A percentile compares a stretch with the other conserved stretches of the same genome.
phyloP scores from a whole-genome alignment of 441 rosid species.

The Dalechampia spathulata region DNA sequence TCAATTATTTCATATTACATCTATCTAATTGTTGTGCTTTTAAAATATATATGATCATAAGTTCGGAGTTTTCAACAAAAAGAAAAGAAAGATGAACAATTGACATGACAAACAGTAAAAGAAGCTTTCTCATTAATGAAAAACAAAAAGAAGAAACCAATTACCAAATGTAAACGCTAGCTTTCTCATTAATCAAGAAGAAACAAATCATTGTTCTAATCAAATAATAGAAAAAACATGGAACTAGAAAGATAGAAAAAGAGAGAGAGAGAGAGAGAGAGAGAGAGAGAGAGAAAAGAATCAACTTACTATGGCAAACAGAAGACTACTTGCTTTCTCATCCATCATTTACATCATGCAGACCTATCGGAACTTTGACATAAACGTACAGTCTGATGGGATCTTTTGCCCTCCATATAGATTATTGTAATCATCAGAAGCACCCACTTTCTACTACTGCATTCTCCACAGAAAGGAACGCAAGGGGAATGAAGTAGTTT shows the following conservation, averaged over 20 bases:
- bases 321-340: constrained; percentile 18
- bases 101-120: too few relatives aligned
- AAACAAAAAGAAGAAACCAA: background rate
- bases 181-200: constrained; percentile 3
- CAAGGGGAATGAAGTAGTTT: constrained; percentile 22
- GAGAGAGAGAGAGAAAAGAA: constrained; percentile 3
- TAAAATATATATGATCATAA: too few relatives aligned
- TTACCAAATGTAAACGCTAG: background rate
- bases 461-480: constrained; percentile 12
- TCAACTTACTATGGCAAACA: constrained; percentile 11
- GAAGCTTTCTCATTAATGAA: too few relatives aligned
- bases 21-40: too few relatives aligned
- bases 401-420: constrained; percentile 16
- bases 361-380: constrained; percentile 13
- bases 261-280: too few relatives aligned
- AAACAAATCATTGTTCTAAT: constrained; percentile 7
- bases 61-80: too few relatives aligned
- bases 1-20: too few relatives aligned
- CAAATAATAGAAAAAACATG: constrained; percentile 10
- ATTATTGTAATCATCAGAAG: background rate
- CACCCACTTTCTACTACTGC: background rate
- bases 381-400: constrained; percentile 14
- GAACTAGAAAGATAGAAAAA: too few relatives aligned
- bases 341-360: constrained; percentile 39
- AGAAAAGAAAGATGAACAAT: too few relatives aligned